Base-by-base conservation (phyloP, 495 filamentous ascomycete genomes). In the Aspergillus bertholletiae region DNA sequence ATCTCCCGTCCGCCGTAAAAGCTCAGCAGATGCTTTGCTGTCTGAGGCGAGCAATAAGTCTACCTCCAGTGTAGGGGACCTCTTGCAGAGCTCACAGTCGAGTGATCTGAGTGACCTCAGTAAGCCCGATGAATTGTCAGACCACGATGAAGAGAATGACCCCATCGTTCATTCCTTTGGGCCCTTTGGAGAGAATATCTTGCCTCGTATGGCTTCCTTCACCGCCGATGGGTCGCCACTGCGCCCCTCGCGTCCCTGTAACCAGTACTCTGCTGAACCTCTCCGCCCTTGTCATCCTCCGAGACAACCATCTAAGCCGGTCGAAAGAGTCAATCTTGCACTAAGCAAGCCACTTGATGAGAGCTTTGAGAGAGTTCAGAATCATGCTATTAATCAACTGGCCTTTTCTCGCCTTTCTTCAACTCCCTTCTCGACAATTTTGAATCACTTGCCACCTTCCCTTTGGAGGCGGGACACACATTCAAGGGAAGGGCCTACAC, bases 361-460 rank as follows among this genome's bases (percentile, higher is more conserved):
- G 45, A 58, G 54, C 26, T 63, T 57, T 8, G 71, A 72, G 63
- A 51, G 69, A 60, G 72, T 65, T 61, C 80, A 61, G 68, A 91
- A 97, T 65, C 95, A 97, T 63, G 85, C 92, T 47, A 79, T 89
- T 62, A 98, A 97, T 68, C 94, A 98, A 69, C 78, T 98, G 18
- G 92, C 95, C n/a, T 98, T 88, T 68, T 96, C 94, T 12, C 89
- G 95, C 18, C 77, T 97, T 2, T 90, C 92, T n/a, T 94, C 92
- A 11, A 92, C 89, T 1, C 93, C 94, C 1, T 83, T 97, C 34
- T 92, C 92, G 1, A 87, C 88, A 11, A 89, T 98, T 53, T 71
- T 96, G 70, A 85, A 81, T 65, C 88, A 94, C 62, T 83, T 97
- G 5, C 93, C 94, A 9, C 73, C 84, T 5, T 81, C 87, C 22